Evolutionary conservation across 257 asterid species (phyloP).

Genomic region (Nicotiana undulata): DNA sequence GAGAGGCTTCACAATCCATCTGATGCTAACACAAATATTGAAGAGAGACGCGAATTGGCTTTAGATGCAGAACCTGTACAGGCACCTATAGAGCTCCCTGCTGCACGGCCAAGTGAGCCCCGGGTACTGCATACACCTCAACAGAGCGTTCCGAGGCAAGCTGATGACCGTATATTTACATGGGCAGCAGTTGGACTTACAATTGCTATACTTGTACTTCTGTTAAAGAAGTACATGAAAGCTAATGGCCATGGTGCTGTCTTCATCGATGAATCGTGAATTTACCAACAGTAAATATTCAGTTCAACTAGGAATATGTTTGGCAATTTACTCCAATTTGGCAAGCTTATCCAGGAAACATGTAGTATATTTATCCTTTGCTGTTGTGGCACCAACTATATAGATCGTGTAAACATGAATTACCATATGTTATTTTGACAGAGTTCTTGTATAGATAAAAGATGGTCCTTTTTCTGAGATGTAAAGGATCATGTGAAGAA

Average conservation of each 20-base stretch:
- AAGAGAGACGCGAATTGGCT: slow-evolving; percentile 30
- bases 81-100: slow-evolving; percentile 25
- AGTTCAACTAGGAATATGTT: not conserved
- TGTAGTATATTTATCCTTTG: not conserved
- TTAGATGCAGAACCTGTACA: slow-evolving; percentile 28
- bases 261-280: slow-evolving; percentile 55
- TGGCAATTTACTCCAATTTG: not conserved
- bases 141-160: slow-evolving; percentile 38
- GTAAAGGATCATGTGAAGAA: not conserved
- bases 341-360: not conserved
- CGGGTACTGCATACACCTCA: slow-evolving; percentile 32
- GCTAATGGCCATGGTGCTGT: slow-evolving; percentile 70
- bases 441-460: slow-evolving; percentile 7
- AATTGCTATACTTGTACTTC: slow-evolving; percentile 66
- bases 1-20: slow-evolving; percentile 26
- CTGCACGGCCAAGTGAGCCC: slow-evolving; percentile 25
- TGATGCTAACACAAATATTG: slow-evolving; percentile 25
- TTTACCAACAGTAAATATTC: not conserved
- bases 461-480: not conserved
- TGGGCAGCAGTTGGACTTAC: slow-evolving; percentile 85
- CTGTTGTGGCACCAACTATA: not conserved
- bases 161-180: slow-evolving; percentile 65
- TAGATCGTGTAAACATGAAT: not conserved
- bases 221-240: slow-evolving; percentile 80
- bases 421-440: not conserved